These are phyloP conservation scores for Annulohypoxylon stygium DNA, from an alignment of 495 filamentous ascomycete genomes.

Conservation along the genomic window DNA sequence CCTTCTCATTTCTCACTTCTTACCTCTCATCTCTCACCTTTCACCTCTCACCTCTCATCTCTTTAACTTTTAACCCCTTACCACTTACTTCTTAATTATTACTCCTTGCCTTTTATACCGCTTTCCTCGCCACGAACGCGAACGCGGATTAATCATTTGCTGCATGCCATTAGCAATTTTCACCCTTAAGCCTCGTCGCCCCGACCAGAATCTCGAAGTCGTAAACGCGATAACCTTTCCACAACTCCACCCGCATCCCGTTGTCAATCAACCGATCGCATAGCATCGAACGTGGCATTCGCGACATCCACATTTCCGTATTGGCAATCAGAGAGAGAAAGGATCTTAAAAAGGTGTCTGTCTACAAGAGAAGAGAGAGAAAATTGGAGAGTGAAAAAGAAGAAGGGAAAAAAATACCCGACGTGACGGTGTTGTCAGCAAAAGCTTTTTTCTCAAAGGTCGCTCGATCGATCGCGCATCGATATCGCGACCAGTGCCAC, in stretches of 20 bases:
- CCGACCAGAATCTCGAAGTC: conserved; percentile 18
- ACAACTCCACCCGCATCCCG: neutral
- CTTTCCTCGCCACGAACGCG: neutral
- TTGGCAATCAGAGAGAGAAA: conserved; percentile 15
- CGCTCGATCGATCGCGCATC: conserved; percentile 39
- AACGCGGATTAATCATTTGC: neutral
- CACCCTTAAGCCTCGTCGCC: conserved; percentile 26
- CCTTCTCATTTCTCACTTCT: neutral
- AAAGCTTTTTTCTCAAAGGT: conserved; percentile 2
- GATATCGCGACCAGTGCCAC: conserved; percentile 17
- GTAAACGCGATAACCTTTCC: conserved; percentile 17
- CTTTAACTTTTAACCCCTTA: neutral
- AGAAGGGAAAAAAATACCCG: conserved; percentile 1
- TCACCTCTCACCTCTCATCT: neutral
- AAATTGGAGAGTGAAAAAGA: conserved; percentile 6
- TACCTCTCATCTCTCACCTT: neutral
- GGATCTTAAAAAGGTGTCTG: neutral
- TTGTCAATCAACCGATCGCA: conserved; percentile 28
- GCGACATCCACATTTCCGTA: neutral
- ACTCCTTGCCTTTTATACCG: neutral
- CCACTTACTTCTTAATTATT: neutral
- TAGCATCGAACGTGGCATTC: conserved; percentile 24
- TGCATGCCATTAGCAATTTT: conserved; percentile 32
- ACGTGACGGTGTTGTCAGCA: conserved; percentile 13
- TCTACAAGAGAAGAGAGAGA: conserved; percentile 6